These are phyloP conservation scores for Mortierella sp. DNA, from an alignment of 371 early-diverging fungal genomes.

Conservation along the genomic window DNA sequence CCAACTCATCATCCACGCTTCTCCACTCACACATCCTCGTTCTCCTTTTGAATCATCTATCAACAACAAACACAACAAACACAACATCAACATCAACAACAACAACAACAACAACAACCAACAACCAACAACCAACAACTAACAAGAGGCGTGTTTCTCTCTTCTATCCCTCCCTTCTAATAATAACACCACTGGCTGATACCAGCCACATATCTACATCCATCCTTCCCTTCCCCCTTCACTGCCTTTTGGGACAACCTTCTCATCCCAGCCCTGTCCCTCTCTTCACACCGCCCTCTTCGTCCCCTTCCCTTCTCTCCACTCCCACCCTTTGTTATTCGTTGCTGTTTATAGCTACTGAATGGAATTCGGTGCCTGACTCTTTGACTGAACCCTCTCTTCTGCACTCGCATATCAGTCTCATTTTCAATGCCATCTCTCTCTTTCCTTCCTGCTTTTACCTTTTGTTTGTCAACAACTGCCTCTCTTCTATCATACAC, in stretches of 20 bases:
- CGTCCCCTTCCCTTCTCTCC: neutral
- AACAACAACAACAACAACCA: no score
- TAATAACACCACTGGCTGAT: neutral
- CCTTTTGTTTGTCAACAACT: neutral
- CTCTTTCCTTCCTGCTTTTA: neutral
- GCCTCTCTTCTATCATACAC: neutral
- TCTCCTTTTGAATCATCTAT: no score
- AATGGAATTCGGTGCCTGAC: neutral
- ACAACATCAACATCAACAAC: no score
- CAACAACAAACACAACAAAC: no score
- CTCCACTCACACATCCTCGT: no score
- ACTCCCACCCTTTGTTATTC: neutral
- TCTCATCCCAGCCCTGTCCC: neutral
- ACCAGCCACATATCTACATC: neutral
- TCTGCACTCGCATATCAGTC: neutral
- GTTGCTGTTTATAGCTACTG: no score
- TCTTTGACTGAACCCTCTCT: neutral
- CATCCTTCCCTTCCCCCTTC: no score
- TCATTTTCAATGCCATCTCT: neutral
- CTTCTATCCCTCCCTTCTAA: neutral
- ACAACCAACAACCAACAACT: no score
- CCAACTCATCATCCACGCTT: no score
- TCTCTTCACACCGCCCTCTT: neutral
- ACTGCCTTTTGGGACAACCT: neutral
- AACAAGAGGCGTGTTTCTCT: neutral